phyloP scores from a whole-genome alignment of 2,329 filamentous ascomycete genomes.

The Penicillium hesseltinei region DNA sequence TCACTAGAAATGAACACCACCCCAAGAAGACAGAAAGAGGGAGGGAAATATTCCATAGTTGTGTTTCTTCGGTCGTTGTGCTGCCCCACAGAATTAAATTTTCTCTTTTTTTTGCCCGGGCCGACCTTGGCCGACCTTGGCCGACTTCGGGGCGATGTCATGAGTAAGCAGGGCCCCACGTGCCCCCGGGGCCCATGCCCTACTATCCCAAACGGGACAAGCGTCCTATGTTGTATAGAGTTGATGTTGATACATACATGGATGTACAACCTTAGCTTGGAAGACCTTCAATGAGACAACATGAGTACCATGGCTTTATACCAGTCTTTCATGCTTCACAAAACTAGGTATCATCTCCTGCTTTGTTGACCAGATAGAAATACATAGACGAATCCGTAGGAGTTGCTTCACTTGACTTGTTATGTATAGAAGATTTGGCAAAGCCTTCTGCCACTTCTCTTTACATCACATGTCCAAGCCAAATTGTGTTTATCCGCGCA shows the following conservation, averaged over 20 bases:
- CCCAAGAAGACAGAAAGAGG: slow-evolving; percentile 19
- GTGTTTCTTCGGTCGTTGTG: slow-evolving; percentile 18
- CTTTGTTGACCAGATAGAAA: slow-evolving; percentile 7
- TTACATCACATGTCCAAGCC: not conserved
- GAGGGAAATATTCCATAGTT: slow-evolving; percentile 19
- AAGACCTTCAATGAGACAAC: not conserved
- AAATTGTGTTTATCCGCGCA: not conserved
- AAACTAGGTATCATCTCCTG: not conserved
- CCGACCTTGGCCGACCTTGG: slow-evolving; percentile 6
- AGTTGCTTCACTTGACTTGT: not conserved
- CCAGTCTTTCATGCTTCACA: not conserved
- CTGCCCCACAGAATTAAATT: slow-evolving; percentile 13
- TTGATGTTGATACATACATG: not conserved
- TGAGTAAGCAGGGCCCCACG: not conserved
- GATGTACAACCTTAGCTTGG: not conserved
- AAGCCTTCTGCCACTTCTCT: not conserved
- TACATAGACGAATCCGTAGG: not conserved
- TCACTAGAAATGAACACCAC: slow-evolving; percentile 11
- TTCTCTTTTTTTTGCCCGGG: slow-evolving; percentile 18
- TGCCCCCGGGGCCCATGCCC: not conserved
- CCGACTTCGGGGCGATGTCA: slow-evolving; percentile 2
- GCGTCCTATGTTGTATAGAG: not conserved
- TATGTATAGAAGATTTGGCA: not conserved
- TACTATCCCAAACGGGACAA: not conserved
- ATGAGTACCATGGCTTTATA: slow-evolving; percentile 1